These are phyloP conservation scores for Rhodotorula paludigena DNA, from an alignment of 768 basidiomycete species.

Conservation along the genomic window DNA sequence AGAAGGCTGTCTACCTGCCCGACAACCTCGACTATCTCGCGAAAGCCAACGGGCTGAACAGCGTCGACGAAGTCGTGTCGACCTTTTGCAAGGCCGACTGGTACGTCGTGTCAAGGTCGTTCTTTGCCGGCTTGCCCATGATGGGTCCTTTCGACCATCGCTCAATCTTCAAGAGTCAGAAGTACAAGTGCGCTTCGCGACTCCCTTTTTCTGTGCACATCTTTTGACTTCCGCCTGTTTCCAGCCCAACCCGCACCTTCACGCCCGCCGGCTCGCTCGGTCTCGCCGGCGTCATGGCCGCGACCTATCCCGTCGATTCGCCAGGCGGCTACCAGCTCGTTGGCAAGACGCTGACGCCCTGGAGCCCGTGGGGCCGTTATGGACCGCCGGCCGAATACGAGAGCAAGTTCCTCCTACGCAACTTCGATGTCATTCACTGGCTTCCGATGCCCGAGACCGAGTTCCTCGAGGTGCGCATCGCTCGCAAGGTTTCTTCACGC, in stretches of 20 bases:
- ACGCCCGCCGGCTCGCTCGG: conserved; percentile 69
- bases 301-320: conserved; percentile 57
- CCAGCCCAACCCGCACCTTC: conserved; percentile 58
- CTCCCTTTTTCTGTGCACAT: not conserved
- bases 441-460: conserved; percentile 51
- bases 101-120: not conserved
- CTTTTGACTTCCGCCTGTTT: not conserved
- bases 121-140: conserved; percentile 1
- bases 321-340: conserved; percentile 62
- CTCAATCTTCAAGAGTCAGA: conserved; percentile 61
- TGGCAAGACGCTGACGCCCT: conserved; percentile 61
- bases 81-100: conserved; percentile 51
- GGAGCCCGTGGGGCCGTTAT: conserved; percentile 61
- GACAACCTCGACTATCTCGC: conserved; percentile 66
- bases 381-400: conserved; percentile 46
- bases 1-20: conserved; percentile 62
- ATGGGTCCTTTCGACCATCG: conserved; percentile 56
- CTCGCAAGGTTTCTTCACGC: too few species aligned
- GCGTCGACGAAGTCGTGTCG: conserved; percentile 53
- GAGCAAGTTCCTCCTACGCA: conserved; percentile 59
- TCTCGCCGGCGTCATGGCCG: conserved; percentile 62
- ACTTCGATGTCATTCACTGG: conserved; percentile 57
- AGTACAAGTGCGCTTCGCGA: conserved; percentile 55
- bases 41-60: conserved; percentile 57
- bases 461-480: conserved; percentile 53